A percentile compares a stretch with the other conserved stretches of the same genome.
These are phyloP conservation scores for Pseudogymnoascus sp. DNA, from an alignment of 2,329 filamentous ascomycete species.

Conservation along the genomic window DNA sequence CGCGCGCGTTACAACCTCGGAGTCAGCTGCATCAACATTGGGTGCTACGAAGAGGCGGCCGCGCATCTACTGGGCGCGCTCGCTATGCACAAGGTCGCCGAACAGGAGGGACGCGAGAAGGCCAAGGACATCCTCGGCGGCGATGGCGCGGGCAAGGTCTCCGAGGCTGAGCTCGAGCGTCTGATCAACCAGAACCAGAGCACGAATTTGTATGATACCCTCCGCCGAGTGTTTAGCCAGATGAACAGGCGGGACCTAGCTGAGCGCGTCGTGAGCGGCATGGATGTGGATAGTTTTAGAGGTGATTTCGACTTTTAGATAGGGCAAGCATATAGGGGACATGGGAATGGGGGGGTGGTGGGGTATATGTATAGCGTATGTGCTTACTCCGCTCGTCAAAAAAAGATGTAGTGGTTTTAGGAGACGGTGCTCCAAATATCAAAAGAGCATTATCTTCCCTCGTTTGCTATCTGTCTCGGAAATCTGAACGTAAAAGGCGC, in stretches of 20 bases:
- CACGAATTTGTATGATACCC: constrained; percentile 92
- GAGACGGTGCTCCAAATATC: not conserved
- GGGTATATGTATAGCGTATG: constrained; percentile 5
- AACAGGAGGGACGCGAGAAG: constrained; percentile 74
- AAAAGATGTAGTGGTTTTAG: not conserved
- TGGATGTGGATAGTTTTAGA: constrained; percentile 84
- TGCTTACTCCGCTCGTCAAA: constrained; percentile 1
- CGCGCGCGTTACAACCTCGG: constrained; percentile 94
- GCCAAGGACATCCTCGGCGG: constrained; percentile 68
- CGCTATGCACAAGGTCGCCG: constrained; percentile 91
- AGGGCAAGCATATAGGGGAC: not conserved
- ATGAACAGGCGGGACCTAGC: constrained; percentile 86
- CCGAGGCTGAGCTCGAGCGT: constrained; percentile 70
- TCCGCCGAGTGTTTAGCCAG: constrained; percentile 89
- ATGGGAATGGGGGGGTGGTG: not conserved
- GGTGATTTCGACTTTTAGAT: constrained; percentile 77
- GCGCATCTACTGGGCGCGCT: constrained; percentile 86
- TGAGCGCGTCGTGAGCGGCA: constrained; percentile 78
- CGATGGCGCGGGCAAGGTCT: constrained; percentile 40
- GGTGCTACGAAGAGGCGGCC: constrained; percentile 87
- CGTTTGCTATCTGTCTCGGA: constrained; percentile 7
- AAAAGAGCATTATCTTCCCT: constrained; percentile 5
- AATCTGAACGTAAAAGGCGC: constrained; percentile 7
- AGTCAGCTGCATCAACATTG: constrained; percentile 94
- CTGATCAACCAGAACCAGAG: constrained; percentile 94